Conservation (phyloP, 768 basidiomycete species). For the Phanerodontia chrysosporium region DNA sequence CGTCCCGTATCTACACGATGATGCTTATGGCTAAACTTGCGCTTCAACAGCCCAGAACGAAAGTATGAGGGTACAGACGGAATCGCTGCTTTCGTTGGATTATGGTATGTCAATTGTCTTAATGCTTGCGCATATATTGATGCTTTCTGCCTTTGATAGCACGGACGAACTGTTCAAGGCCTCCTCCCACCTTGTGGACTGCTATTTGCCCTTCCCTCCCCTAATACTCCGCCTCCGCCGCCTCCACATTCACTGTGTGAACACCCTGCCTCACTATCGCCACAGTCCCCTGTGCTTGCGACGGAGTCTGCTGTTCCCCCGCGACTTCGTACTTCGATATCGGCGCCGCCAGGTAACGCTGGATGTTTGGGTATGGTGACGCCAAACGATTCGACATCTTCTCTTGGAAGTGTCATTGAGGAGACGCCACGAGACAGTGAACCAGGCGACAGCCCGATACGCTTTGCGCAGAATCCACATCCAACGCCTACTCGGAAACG, state of each 20-base stretch:
- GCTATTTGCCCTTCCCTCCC: conserved; percentile 22
- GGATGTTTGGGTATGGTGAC: background rate
- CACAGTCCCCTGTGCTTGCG: background rate
- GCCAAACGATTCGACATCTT: conserved; percentile 4
- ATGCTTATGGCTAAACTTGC: background rate
- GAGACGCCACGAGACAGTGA: background rate
- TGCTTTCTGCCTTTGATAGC: conserved; percentile 29
- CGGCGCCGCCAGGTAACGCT: background rate
- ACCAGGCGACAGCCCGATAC: background rate
- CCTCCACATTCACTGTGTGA: conserved; percentile 2
- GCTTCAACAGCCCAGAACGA: conserved; percentile 41
- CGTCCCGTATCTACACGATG: conserved; percentile 6
- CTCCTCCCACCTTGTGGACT: conserved; percentile 69
- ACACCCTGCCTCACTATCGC: background rate
- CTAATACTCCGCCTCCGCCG: conserved; percentile 5
- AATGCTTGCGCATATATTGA: background rate
- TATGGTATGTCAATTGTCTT: conserved; percentile 44
- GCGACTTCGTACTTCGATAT: background rate
- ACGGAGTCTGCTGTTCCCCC: background rate
- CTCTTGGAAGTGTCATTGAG: background rate
- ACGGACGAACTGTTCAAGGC: conserved; percentile 77
- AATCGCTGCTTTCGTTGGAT: conserved; percentile 64
- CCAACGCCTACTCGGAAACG: background rate
- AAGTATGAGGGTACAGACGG: conserved; percentile 69
- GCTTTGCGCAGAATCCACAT: conserved; percentile 11